Evolutionary conservation across 108 stramenopile species (phyloP).

Genomic region (Cyclostephanos invisitatus): DNA sequence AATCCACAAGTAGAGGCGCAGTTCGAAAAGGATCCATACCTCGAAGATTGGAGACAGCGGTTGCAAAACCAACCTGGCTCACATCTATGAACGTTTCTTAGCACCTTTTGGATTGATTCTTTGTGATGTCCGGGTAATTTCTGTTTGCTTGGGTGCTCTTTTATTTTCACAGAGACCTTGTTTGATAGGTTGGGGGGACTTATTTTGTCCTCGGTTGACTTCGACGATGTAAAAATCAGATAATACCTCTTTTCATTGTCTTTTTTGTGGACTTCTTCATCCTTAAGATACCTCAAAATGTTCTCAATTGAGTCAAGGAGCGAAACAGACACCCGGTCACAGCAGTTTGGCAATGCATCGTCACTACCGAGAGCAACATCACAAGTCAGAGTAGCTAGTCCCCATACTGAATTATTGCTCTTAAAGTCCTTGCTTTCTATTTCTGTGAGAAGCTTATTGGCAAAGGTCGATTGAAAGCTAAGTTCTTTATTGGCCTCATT

Average conservation of each 20-base stretch:
- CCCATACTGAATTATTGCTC: conserved; percentile 25
- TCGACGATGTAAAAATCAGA: conserved; percentile 32
- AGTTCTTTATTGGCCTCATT: conserved; percentile 40
- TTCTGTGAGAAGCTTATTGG: conserved; percentile 32
- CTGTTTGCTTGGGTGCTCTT: not conserved
- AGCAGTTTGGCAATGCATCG: conserved; percentile 15
- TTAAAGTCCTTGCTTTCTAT: conserved; percentile 19
- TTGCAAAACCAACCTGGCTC: conserved; percentile 58
- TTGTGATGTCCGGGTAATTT: conserved; percentile 18
- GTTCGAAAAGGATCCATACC: conserved; percentile 46
- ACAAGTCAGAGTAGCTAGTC: conserved; percentile 39
- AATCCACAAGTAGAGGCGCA: conserved; percentile 43
- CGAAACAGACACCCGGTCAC: conserved; percentile 37
- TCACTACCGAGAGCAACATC: conserved; percentile 15
- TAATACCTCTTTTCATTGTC: conserved; percentile 17
- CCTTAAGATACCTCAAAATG: conserved; percentile 11
- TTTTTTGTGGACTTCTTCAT: not conserved
- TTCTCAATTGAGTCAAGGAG: conserved; percentile 20
- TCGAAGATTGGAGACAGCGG: conserved; percentile 47
- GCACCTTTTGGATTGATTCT: conserved; percentile 37
- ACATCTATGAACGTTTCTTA: conserved; percentile 24
- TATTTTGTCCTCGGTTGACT: not conserved
- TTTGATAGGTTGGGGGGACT: not conserved
- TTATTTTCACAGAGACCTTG: conserved; percentile 10
- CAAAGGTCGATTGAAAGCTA: conserved; percentile 46